Conservation (phyloP, 371 early-diverging fungal genomes). For the Batkoa obscura region DNA sequence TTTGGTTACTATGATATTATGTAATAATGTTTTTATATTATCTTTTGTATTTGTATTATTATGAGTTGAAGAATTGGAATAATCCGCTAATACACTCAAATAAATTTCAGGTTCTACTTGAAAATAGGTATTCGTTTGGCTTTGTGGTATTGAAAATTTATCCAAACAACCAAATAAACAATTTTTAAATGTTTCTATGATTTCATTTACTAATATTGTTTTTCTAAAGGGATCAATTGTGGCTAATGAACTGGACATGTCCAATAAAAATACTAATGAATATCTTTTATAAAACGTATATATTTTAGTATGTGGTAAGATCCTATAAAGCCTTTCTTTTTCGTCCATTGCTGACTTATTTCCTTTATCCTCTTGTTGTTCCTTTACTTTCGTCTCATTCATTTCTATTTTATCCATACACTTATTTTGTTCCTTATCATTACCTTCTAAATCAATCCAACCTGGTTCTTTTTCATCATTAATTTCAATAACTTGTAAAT, state of each 20-base stretch:
- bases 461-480: too few relatives aligned
- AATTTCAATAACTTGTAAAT: too few relatives aligned
- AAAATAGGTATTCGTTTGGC: neutral
- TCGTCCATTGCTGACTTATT: too few relatives aligned
- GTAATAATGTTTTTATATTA: slow-evolving; percentile 43
- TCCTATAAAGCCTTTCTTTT: neutral
- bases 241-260: neutral
- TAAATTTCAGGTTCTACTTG: slow-evolving; percentile 15
- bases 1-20: slow-evolving; percentile 29
- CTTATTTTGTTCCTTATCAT: too few relatives aligned
- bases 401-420: too few relatives aligned
- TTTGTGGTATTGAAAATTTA: neutral
- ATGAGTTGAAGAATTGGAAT: slow-evolving; percentile 13
- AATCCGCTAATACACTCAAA: slow-evolving; percentile 56
- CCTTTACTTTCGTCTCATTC: too few relatives aligned
- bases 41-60: too few relatives aligned
- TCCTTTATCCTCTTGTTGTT: too few relatives aligned
- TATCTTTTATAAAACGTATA: slow-evolving; percentile 5
- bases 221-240: neutral
- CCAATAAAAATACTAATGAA: slow-evolving; percentile 3
- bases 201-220: neutral
- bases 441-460: too few relatives aligned
- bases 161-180: neutral
- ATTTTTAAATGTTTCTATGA: neutral
- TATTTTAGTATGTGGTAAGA: slow-evolving; percentile 4